phyloP scores from a whole-genome alignment of 352 stramenopile genomes.

The Globisporangium alternatum region DNA sequence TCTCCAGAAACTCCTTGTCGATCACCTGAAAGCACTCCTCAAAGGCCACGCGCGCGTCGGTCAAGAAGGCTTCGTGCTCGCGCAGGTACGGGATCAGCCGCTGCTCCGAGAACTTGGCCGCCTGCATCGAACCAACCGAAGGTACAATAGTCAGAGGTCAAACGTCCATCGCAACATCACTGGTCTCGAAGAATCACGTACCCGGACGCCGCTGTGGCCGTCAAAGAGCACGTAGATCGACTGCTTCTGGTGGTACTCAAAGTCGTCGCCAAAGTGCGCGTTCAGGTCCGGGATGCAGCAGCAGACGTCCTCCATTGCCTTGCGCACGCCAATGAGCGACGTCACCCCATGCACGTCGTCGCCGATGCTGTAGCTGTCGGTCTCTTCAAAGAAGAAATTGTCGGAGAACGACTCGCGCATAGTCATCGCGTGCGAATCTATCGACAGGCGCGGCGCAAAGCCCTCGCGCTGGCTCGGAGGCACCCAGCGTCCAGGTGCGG shows the following conservation, averaged over 20 bases:
- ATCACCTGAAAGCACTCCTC: conserved; percentile 73
- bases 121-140: conserved; percentile 25
- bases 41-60: conserved; percentile 61
- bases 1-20: conserved; percentile 73
- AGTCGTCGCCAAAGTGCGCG: conserved; percentile 31
- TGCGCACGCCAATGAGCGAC: conserved; percentile 74
- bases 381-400: conserved; percentile 57
- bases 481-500: conserved; percentile 44
- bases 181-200: conserved; percentile 23
- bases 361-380: conserved; percentile 63
- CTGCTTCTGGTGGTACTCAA: conserved; percentile 45
- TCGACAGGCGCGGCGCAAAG: conserved; percentile 39
- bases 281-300: conserved; percentile 79
- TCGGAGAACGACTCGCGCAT: conserved; percentile 54
- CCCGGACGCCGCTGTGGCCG: conserved; percentile 73
- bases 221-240: conserved; percentile 85
- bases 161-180: neutral
- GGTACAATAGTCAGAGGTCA: neutral
- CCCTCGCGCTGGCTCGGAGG: conserved; percentile 56
- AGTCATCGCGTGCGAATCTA: conserved; percentile 44
- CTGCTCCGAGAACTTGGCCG: conserved; percentile 74
- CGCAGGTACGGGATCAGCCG: conserved; percentile 64
- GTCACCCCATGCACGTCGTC: conserved; percentile 75
- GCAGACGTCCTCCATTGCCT: conserved; percentile 78
- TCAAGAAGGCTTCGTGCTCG: conserved; percentile 63